Percentiles rank a stretch among this genome's conserved stretches.
phyloP scores from a whole-genome alignment of 2,329 filamentous ascomycete genomes.

The Zymoseptoria tritici region DNA sequence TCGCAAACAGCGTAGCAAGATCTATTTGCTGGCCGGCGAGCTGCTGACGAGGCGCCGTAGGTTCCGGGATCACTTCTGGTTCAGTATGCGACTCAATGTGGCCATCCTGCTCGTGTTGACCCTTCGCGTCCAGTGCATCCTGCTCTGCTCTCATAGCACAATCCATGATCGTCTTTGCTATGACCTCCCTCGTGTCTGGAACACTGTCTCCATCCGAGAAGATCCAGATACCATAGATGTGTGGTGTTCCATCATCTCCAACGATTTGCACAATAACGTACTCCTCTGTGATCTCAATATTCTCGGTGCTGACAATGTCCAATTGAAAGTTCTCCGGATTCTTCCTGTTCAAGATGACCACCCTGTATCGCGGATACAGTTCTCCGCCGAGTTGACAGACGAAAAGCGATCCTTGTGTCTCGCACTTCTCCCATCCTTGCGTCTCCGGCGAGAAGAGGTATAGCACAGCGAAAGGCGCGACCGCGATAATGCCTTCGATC shows the following conservation, averaged over 20 bases:
- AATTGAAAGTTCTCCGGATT: constrained; percentile 42
- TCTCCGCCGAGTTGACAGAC: constrained; percentile 56
- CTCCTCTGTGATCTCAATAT: constrained; percentile 45
- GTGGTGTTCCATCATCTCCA: constrained; percentile 24
- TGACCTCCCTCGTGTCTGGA: constrained; percentile 36
- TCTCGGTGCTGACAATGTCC: constrained; percentile 36
- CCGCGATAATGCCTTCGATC: constrained; percentile 65
- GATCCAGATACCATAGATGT: constrained; percentile 57
- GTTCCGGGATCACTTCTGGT: constrained; percentile 46
- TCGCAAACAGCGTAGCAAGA: constrained; percentile 21
- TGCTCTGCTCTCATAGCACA: constrained; percentile 46
- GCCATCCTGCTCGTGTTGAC: constrained; percentile 4
- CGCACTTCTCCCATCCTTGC: constrained; percentile 73
- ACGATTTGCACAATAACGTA: constrained; percentile 53
- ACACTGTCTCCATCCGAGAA: constrained; percentile 53
- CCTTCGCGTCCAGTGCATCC: constrained; percentile 8
- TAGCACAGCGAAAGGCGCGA: constrained; percentile 78
- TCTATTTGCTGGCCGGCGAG: constrained; percentile 29
- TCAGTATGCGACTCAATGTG: constrained; percentile 35
- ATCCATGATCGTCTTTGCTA: constrained; percentile 48
- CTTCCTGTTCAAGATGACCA: constrained; percentile 42
- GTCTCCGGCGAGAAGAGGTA: constrained; percentile 66
- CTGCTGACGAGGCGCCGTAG: constrained; percentile 42
- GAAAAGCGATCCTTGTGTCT: constrained; percentile 82
- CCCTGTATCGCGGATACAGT: constrained; percentile 34